Evolutionary conservation across 1,284 basidiomycete genomes (phyloP).

Genomic region (Puccinia brachypodii): DNA sequence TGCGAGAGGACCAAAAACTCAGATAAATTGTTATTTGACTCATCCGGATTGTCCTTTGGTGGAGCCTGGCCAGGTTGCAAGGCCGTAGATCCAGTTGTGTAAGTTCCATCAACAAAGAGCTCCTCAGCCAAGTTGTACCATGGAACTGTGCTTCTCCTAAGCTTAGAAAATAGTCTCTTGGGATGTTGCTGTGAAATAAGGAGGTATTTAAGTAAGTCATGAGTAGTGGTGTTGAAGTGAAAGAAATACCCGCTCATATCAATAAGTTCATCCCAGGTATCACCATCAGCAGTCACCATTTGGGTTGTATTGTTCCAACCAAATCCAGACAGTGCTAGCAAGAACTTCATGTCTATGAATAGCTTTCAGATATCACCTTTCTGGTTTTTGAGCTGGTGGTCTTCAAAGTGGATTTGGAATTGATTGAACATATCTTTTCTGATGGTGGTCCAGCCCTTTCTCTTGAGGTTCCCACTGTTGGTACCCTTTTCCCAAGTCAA

Average conservation of each 20-base stretch:
- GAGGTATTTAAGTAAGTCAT: too few species aligned
- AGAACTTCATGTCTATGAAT: not conserved
- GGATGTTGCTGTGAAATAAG: too few species aligned
- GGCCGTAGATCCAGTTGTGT: not conserved
- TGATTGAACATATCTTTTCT: not conserved
- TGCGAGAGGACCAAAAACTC: not conserved
- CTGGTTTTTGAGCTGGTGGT: not conserved
- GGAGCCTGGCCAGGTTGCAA: not conserved
- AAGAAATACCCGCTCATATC: too few species aligned
- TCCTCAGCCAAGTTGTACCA: too few species aligned
- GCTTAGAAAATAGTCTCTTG: too few species aligned
- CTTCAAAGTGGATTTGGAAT: not conserved
- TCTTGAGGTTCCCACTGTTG: not conserved
- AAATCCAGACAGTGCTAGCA: not conserved
- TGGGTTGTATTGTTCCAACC: not conserved
- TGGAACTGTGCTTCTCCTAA: too few species aligned
- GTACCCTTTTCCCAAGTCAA: not conserved
- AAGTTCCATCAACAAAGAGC: too few species aligned
- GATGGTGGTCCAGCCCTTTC: not conserved
- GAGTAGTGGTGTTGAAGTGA: too few species aligned
- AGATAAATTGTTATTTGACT: not conserved
- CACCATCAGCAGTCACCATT: not conserved
- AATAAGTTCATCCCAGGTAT: not conserved
- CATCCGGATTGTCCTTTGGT: too few species aligned
- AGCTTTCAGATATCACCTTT: not conserved